Conservation (phyloP, 2,329 filamentous ascomycete genomes). For the Fusarium nematophilum region DNA sequence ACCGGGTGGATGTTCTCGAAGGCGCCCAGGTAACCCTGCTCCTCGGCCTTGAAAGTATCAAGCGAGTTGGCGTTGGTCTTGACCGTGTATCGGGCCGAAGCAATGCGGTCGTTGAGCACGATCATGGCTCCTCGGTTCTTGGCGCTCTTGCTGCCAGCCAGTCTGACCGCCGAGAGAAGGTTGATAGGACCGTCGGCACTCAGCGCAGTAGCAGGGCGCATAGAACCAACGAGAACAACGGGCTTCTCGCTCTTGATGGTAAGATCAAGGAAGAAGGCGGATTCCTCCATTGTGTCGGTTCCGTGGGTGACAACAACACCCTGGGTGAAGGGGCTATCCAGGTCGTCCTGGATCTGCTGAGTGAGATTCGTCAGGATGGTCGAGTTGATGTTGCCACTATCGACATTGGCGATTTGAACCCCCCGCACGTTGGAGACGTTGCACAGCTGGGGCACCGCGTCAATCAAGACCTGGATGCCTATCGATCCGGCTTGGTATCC, state of each 20-base stretch:
- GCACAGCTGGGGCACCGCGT: constrained; percentile 63
- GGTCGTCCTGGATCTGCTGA: constrained; percentile 58
- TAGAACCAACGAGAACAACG: constrained; percentile 69
- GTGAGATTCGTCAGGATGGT: constrained; percentile 60
- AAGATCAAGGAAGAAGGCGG: constrained; percentile 69
- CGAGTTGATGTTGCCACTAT: constrained; percentile 58
- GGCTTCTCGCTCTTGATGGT: constrained; percentile 68
- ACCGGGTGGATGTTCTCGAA: constrained; percentile 68
- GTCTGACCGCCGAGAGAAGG: constrained; percentile 67
- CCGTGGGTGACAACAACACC: constrained; percentile 73
- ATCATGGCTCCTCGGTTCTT: constrained; percentile 66
- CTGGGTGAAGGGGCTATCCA: constrained; percentile 52
- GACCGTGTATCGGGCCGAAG: constrained; percentile 64
- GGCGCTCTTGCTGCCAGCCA: constrained; percentile 60
- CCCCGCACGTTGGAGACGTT: constrained; percentile 65
- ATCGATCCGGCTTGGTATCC: constrained; percentile 56
- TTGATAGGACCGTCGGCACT: constrained; percentile 72
- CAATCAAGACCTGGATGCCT: constrained; percentile 61
- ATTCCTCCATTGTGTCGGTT: constrained; percentile 72
- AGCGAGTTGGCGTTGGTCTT: constrained; percentile 72
- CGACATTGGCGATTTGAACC: constrained; percentile 62
- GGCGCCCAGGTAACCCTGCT: constrained; percentile 67
- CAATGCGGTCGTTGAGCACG: constrained; percentile 70
- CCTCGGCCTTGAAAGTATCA: constrained; percentile 69
- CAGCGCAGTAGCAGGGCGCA: constrained; percentile 70